A percentile compares a stretch with the other conserved stretches of the same genome.
phyloP scores from a whole-genome alignment of 2,329 filamentous ascomycete genomes.

The Trichoderma sp. region DNA sequence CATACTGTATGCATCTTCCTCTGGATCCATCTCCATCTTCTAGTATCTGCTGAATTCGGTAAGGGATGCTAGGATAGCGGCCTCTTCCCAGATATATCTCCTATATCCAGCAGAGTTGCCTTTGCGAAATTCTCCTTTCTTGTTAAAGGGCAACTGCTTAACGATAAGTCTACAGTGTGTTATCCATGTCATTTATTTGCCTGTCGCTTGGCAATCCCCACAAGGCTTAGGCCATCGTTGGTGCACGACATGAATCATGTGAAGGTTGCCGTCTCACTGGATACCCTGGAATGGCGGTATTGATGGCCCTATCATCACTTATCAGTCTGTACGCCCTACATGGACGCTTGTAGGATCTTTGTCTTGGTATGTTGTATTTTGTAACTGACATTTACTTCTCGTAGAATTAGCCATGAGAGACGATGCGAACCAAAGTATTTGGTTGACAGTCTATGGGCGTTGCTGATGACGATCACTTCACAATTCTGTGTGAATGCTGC shows the following conservation, averaged over 20 bases:
- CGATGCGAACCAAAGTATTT: too few relatives aligned
- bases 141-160: not conserved
- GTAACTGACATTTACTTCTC: too few relatives aligned
- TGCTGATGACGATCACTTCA: too few relatives aligned
- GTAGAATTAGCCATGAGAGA: too few relatives aligned
- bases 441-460: too few relatives aligned
- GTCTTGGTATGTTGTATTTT: not conserved
- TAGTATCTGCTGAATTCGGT: too few relatives aligned
- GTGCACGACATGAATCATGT: not conserved
- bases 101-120: not conserved
- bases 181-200: not conserved
- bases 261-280: not conserved
- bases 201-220: not conserved
- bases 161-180: not conserved
- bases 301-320: not conserved
- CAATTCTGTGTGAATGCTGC: too few relatives aligned
- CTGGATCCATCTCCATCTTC: not conserved
- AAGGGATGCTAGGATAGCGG: too few relatives aligned
- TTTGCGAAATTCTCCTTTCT: too few relatives aligned
- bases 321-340: not conserved
- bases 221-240: not conserved
- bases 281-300: not conserved
- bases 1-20: not conserved
- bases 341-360: not conserved
- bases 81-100: too few relatives aligned